These are phyloP conservation scores for Capronia coronata DNA, from an alignment of 2,329 filamentous ascomycete species.

Conservation along the genomic window DNA sequence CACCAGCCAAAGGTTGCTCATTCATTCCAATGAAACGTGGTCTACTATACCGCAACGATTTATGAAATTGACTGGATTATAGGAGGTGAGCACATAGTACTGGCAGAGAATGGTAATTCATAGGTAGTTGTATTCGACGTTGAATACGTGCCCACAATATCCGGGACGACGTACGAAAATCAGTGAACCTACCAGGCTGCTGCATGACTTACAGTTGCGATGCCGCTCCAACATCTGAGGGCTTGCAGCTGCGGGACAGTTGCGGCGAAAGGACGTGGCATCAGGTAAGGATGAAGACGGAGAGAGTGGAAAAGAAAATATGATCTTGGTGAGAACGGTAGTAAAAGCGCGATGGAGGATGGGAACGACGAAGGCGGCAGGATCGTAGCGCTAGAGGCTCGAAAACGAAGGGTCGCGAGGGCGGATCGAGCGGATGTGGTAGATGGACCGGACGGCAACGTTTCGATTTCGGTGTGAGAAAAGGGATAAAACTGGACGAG, in stretches of 20 bases:
- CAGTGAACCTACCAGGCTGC: background rate
- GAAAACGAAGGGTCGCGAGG: background rate
- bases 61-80: background rate
- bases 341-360: background rate
- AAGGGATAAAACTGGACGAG: constrained; percentile 4
- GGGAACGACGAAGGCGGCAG: background rate
- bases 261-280: background rate
- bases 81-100: background rate
- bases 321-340: background rate
- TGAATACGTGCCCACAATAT: background rate
- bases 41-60: too few relatives aligned
- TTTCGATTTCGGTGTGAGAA: constrained; percentile 2
- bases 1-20: background rate
- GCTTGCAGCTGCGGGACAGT: constrained; percentile 2
- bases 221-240: constrained; percentile 3
- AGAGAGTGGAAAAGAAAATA: background rate
- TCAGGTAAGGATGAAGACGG: constrained; percentile 2
- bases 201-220: background rate
- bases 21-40: too few relatives aligned
- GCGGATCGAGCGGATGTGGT: constrained; percentile 1
- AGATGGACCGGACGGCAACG: constrained; percentile 1
- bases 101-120: background rate
- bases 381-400: background rate
- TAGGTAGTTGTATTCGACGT: background rate
- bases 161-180: background rate